phyloP scores from a whole-genome alignment of 1,284 basidiomycete genomes.

The Ceratobasidium sp. region DNA sequence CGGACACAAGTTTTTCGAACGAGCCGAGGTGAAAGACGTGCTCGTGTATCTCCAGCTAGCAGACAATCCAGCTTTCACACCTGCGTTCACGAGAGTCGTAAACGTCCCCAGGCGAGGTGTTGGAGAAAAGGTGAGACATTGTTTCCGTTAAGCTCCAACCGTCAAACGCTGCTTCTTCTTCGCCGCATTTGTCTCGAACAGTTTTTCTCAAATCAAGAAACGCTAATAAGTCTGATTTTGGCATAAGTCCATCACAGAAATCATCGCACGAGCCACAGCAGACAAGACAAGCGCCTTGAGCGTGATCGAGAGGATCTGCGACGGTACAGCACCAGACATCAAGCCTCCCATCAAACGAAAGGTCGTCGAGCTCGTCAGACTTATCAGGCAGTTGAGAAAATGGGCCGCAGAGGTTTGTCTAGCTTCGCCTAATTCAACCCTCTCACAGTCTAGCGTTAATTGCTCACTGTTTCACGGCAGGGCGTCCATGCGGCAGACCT shows the following conservation, averaged over 20 bases:
- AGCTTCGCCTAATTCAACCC: background rate
- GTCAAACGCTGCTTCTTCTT: background rate
- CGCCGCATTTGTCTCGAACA: background rate
- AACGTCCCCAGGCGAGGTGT: slow-evolving; percentile 78
- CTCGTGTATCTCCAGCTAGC: slow-evolving; percentile 89
- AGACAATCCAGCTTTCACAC: slow-evolving; percentile 83
- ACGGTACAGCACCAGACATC: slow-evolving; percentile 71
- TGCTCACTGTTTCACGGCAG: slow-evolving; percentile 56
- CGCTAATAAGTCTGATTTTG: background rate
- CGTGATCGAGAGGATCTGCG: slow-evolving; percentile 72
- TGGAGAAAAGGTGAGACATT: slow-evolving; percentile 78
- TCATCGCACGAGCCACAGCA: slow-evolving; percentile 68
- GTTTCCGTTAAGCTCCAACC: slow-evolving; percentile 5
- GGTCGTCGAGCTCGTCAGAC: slow-evolving; percentile 70
- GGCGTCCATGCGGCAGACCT: slow-evolving; percentile 74
- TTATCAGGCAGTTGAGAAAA: slow-evolving; percentile 68
- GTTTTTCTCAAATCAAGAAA: slow-evolving; percentile 2
- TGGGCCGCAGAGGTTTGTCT: slow-evolving; percentile 68
- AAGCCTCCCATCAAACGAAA: slow-evolving; percentile 77
- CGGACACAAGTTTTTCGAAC: slow-evolving; percentile 90
- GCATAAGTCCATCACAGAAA: slow-evolving; percentile 71
- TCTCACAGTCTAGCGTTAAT: slow-evolving; percentile 12
- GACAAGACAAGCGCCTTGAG: slow-evolving; percentile 70
- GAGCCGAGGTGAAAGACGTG: slow-evolving; percentile 87
- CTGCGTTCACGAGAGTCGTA: slow-evolving; percentile 82